A percentile compares a stretch with the other conserved stretches of the same genome.
phyloP scores from a whole-genome alignment of 345 rosid species.

The Aquilaria sinensis region DNA sequence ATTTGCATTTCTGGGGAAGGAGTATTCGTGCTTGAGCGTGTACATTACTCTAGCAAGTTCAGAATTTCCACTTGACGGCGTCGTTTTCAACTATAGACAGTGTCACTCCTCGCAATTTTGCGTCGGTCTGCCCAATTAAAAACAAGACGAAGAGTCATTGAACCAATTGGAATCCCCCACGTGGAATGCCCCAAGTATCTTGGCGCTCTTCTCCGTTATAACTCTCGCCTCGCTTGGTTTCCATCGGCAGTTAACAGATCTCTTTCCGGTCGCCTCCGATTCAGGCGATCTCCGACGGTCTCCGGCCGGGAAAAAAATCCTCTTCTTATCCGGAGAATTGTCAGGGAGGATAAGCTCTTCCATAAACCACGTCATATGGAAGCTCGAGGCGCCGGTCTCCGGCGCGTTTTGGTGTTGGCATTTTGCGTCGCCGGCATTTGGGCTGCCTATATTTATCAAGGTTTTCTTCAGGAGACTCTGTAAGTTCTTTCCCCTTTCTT shows the following conservation, averaged over 20 bases:
- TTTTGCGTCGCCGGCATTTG: conserved; percentile 96
- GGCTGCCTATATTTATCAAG: conserved; percentile 96
- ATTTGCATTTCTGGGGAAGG: too few relatives aligned
- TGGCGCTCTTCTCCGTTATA: conserved; percentile 27
- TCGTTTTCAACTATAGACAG: too few relatives aligned
- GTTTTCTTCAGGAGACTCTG: conserved; percentile 92
- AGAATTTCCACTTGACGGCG: too few relatives aligned
- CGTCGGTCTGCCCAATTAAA: conserved; percentile 41
- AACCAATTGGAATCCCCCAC: conserved; percentile 37
- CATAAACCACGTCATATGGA: conserved; percentile 32
- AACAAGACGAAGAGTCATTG: conserved; percentile 11
- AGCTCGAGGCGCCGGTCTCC: conserved; percentile 64
- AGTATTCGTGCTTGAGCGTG: too few relatives aligned
- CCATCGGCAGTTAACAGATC: background rate
- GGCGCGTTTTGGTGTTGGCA: conserved; percentile 55
- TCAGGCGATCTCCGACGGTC: conserved; percentile 6
- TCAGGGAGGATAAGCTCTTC: background rate
- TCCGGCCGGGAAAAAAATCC: background rate
- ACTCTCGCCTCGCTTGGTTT: background rate
- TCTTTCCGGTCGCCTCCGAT: background rate
- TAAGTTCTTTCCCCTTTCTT: conserved; percentile 24
- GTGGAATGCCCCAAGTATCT: conserved; percentile 39
- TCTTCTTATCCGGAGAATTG: background rate
- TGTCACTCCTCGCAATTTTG: background rate
- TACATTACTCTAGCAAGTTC: too few relatives aligned